These are phyloP conservation scores for Lentinula raphanica DNA, from an alignment of 768 basidiomycete species.

Conservation along the genomic window DNA sequence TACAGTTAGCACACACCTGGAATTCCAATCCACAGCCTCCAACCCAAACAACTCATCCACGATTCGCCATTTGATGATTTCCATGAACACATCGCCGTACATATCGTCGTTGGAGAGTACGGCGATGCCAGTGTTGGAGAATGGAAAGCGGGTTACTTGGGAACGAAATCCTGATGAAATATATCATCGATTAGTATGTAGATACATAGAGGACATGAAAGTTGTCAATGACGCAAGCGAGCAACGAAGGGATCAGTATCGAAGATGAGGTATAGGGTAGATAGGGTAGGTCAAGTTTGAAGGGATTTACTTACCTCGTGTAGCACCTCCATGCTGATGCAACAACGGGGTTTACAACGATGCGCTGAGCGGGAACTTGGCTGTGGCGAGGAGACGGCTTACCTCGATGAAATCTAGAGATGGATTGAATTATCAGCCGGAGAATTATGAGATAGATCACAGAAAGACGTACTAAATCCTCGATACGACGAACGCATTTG, in stretches of 20 bases:
- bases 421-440: too few relatives aligned
- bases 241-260: too few relatives aligned
- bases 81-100: slow-evolving; percentile 9
- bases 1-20: too few relatives aligned
- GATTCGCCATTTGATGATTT: slow-evolving; percentile 17
- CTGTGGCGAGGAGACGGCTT: too few relatives aligned
- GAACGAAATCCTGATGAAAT: slow-evolving; percentile 17
- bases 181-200: too few relatives aligned
- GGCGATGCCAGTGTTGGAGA: slow-evolving; percentile 16
- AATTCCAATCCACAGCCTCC: slow-evolving; percentile 15
- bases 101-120: slow-evolving; percentile 18
- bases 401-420: background rate
- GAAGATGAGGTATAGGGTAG: background rate
- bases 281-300: too few relatives aligned
- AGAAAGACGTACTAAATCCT: slow-evolving; percentile 18
- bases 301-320: background rate
- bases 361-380: too few relatives aligned
- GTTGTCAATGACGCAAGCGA: too few relatives aligned
- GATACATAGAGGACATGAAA: too few relatives aligned
- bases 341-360: background rate
- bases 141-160: slow-evolving; percentile 14
- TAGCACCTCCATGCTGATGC: background rate
- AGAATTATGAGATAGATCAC: background rate
- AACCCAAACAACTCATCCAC: slow-evolving; percentile 17
- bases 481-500: slow-evolving; percentile 19